phyloP scores from a whole-genome alignment of 1,284 basidiomycete genomes.

The Trichosporon coremiiforme region DNA sequence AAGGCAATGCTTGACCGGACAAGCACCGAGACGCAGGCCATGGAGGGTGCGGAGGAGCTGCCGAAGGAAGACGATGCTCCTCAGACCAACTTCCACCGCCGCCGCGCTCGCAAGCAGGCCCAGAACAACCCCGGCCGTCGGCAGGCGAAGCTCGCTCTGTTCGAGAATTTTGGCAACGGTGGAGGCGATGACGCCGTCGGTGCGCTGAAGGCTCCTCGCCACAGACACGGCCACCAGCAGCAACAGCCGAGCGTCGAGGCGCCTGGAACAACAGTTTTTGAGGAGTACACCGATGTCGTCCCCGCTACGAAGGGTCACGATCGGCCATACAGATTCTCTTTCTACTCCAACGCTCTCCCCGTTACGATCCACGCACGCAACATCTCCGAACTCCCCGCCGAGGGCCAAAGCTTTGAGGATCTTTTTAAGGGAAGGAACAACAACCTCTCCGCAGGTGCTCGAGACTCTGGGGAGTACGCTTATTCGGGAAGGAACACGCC shows the following conservation, averaged over 20 bases:
- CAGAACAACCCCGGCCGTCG: slow-evolving; percentile 67
- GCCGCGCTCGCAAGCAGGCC: slow-evolving; percentile 78
- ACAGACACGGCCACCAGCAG: slow-evolving; percentile 33
- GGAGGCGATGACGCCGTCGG: slow-evolving; percentile 34
- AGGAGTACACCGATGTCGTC: slow-evolving; percentile 40
- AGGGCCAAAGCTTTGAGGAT: slow-evolving; percentile 90
- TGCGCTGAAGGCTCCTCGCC: slow-evolving; percentile 51
- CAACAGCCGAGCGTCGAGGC: slow-evolving; percentile 23
- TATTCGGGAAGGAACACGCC: slow-evolving; percentile 27
- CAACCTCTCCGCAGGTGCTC: background rate
- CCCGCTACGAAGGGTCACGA: slow-evolving; percentile 66
- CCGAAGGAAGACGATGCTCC: slow-evolving; percentile 33
- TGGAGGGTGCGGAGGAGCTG: slow-evolving; percentile 19
- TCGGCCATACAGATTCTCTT: slow-evolving; percentile 94
- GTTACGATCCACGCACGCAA: slow-evolving; percentile 94
- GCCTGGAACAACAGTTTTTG: slow-evolving; percentile 33
- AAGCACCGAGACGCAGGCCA: slow-evolving; percentile 16
- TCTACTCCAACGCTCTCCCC: slow-evolving; percentile 91
- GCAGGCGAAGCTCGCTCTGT: slow-evolving; percentile 86
- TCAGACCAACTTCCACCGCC: slow-evolving; percentile 55
- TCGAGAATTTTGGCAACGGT: slow-evolving; percentile 67
- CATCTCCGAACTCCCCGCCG: slow-evolving; percentile 88
- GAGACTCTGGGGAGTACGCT: slow-evolving; percentile 13
- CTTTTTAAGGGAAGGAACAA: slow-evolving; percentile 64
- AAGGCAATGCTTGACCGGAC: slow-evolving; percentile 3